A percentile compares a stretch with the other conserved stretches of the same genome.
Conservation (phyloP, 2,329 filamentous ascomycete species). For the Orbilia brochopaga region DNA sequence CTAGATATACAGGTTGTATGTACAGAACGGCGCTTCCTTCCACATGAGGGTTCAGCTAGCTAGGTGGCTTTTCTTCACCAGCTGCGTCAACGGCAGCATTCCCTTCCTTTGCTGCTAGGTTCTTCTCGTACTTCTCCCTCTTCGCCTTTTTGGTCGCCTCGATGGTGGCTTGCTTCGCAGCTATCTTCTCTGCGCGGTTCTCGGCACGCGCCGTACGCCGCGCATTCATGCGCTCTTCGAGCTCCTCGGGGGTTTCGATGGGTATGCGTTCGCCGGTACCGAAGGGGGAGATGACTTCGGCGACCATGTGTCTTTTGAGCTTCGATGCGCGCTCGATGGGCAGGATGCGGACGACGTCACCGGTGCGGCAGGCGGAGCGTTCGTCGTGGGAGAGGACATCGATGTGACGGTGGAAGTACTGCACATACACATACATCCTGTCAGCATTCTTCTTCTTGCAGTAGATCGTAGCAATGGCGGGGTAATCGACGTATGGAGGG, state of each 20-base stretch:
- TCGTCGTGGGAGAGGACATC: slow-evolving; percentile 80
- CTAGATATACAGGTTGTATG: too few relatives aligned
- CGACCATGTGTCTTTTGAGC: slow-evolving; percentile 75
- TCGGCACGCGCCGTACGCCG: slow-evolving; percentile 67
- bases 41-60: too few relatives aligned
- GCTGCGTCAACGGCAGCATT: slow-evolving; percentile 50
- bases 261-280: slow-evolving; percentile 69
- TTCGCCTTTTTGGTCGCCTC: slow-evolving; percentile 49
- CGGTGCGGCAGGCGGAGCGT: slow-evolving; percentile 72
- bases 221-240: slow-evolving; percentile 61
- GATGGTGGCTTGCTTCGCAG: slow-evolving; percentile 53
- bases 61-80: too few relatives aligned
- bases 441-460: background rate
- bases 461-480: background rate
- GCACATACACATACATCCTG: slow-evolving; percentile 8
- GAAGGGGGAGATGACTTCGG: slow-evolving; percentile 74
- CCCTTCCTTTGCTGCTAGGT: too few relatives aligned
- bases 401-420: slow-evolving; percentile 70
- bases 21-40: too few relatives aligned
- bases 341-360: slow-evolving; percentile 76
- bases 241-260: slow-evolving; percentile 70
- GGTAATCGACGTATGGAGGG: background rate
- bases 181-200: slow-evolving; percentile 58
- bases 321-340: slow-evolving; percentile 70
- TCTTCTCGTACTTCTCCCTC: slow-evolving; percentile 55